Base-by-base conservation (phyloP, 805 yeast genomes). In the Yueomyces sinensis region DNA sequence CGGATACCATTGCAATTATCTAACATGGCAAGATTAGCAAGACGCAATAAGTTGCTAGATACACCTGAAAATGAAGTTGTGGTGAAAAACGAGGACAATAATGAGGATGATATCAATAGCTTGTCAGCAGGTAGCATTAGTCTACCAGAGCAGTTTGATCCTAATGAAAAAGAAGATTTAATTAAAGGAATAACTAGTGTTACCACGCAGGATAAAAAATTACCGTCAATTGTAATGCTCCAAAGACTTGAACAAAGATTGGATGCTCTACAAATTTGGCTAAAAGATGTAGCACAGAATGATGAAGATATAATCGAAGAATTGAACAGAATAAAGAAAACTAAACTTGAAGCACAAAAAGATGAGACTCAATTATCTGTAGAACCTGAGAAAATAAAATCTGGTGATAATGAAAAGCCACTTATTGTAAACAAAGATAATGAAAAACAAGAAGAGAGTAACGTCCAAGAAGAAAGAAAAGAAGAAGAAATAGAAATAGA, bases 221-320 rank as follows among this genome's bases (percentile, higher is more conserved):
- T 20, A 11, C 24, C 24, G 11, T 7, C 24, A 11, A 20, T 7
- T 11, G 24, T 7, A 7, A 11, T 20, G 24, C 24, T 20, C 11
- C 11, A 20, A 11, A 20, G 24, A 11, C 24, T 20, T 20, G 30
- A 9, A 17, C 11, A 30, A 16, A 24, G 15, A 15, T 20, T 30
- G 15, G 17, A 31, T 16, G 18, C 9, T 2, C n/a, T 14, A 17
- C 29, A 22, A n/a, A 22, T 16, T 7, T n/a, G 11, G 19, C 19
- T 28, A 17, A 17, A 41, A 18, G 15, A 25, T 25, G 14, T 52
- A 28, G 41, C 44, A 9, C 36, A 40, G 19, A 42, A 44, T 32
- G 58, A 53, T 37, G 36, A 42, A 28, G 42, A 41, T 11, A 40
- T 37, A 9, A 41, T 49, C 16, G 45, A 43, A 17, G 29, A 27